A percentile compares a stretch with the other conserved stretches of the same genome.
Evolutionary conservation across 305 asterid species (phyloP).

Genomic region (Caryopteris hybrid): DNA sequence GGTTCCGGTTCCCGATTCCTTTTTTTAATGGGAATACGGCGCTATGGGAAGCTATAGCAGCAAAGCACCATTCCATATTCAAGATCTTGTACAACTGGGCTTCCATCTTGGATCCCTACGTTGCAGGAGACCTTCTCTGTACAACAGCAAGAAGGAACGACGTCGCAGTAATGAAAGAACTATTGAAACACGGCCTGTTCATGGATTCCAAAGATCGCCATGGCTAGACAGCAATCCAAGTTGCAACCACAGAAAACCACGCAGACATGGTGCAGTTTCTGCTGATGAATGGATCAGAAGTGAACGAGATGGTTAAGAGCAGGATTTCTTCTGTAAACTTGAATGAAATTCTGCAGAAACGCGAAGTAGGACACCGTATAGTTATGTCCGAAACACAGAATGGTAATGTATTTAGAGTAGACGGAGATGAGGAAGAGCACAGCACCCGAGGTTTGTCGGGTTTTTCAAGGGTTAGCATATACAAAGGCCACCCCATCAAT

Average conservation of each 20-base stretch:
- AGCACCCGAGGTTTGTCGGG: background rate
- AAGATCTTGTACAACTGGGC: constrained; percentile 78
- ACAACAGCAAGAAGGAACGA: constrained; percentile 60
- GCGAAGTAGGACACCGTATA: constrained; percentile 66
- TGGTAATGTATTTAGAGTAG: constrained; percentile 7
- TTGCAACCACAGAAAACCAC: constrained; percentile 47
- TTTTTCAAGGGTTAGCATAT: constrained; percentile 54
- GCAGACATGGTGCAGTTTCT: constrained; percentile 64
- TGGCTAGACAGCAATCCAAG: constrained; percentile 65
- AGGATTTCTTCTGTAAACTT: constrained; percentile 32
- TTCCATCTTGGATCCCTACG: constrained; percentile 60
- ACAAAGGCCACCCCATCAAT: constrained; percentile 57
- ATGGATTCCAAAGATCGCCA: constrained; percentile 65
- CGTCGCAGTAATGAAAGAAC: constrained; percentile 44
- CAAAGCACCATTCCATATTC: constrained; percentile 68
- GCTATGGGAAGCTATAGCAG: constrained; percentile 70
- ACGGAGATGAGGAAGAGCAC: constrained; percentile 23
- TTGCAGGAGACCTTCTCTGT: constrained; percentile 83
- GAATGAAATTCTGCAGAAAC: constrained; percentile 40
- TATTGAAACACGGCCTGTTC: constrained; percentile 61
- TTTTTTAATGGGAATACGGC: constrained; percentile 73
- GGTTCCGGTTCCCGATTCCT: no score
- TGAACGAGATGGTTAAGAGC: constrained; percentile 31
- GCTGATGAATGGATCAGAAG: constrained; percentile 73
- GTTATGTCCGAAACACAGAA: constrained; percentile 26